These are phyloP conservation scores for Coccomyxa sp. DNA, from an alignment of 139 green algal species.

Conservation along the genomic window DNA sequence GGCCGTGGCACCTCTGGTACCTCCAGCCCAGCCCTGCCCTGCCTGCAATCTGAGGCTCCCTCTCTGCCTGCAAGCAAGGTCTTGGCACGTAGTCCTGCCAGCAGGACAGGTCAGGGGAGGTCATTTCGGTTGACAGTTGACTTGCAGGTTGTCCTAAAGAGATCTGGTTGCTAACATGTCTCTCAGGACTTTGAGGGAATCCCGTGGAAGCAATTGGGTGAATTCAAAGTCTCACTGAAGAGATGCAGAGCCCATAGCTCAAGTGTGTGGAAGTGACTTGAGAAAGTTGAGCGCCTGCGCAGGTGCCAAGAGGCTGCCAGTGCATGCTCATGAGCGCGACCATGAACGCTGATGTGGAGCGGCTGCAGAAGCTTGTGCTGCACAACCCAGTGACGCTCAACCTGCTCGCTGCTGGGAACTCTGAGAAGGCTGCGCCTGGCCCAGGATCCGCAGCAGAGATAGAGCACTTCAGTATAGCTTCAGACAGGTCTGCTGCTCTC, in stretches of 20 bases:
- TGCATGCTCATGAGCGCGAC: conserved; percentile 93
- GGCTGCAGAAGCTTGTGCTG: conserved; percentile 79
- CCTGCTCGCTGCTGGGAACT: conserved; percentile 36
- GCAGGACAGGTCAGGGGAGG: too few species aligned
- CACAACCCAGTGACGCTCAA: conserved; percentile 85
- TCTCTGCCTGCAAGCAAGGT: too few species aligned
- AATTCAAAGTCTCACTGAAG: too few species aligned
- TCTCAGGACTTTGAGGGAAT: too few species aligned
- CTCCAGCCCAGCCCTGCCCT: neutral
- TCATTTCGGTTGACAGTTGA: too few species aligned
- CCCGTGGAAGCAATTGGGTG: neutral
- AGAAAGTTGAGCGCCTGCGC: too few species aligned
- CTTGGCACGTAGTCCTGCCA: too few species aligned
- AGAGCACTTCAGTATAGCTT: conserved; percentile 43
- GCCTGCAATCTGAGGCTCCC: too few species aligned
- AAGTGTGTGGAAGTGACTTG: too few species aligned
- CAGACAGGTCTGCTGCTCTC: conserved; percentile 10
- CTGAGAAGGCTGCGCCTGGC: neutral
- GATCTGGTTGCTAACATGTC: too few species aligned
- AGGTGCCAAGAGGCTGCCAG: conserved; percentile 77
- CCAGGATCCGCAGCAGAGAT: conserved; percentile 39
- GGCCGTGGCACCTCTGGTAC: conserved; percentile 54
- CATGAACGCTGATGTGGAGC: conserved; percentile 69
- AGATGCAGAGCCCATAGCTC: too few species aligned
- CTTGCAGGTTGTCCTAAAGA: too few species aligned